Conservation (phyloP, 768 basidiomycete species). For the Russula earlei region DNA sequence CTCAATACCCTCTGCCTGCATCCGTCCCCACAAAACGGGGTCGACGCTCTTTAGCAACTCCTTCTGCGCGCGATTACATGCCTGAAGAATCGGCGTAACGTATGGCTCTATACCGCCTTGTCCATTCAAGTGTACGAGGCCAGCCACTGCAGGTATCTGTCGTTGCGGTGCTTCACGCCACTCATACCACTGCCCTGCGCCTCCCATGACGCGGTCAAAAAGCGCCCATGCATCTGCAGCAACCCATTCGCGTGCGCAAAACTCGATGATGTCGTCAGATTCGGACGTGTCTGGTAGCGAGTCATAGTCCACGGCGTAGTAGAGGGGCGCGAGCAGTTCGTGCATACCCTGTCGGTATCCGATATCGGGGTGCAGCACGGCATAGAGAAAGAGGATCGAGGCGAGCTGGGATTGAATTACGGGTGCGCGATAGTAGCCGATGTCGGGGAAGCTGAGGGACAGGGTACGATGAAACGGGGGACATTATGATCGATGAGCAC, state of each 20-base stretch:
- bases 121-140: conserved; percentile 35
- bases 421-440: conserved; percentile 74
- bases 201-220: conserved; percentile 72
- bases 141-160: conserved; percentile 32
- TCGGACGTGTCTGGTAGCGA: conserved; percentile 39
- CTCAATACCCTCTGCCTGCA: conserved; percentile 80
- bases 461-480: neutral
- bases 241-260: conserved; percentile 60
- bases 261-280: conserved; percentile 39
- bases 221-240: conserved; percentile 85
- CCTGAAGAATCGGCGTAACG: conserved; percentile 75
- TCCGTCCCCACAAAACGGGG: conserved; percentile 61
- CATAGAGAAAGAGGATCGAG: conserved; percentile 81
- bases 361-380: conserved; percentile 65
- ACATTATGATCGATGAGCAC: neutral
- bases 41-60: conserved; percentile 67
- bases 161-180: conserved; percentile 30
- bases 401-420: conserved; percentile 73
- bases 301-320: conserved; percentile 78
- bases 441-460: conserved; percentile 81
- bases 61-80: conserved; percentile 74
- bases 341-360: conserved; percentile 99
- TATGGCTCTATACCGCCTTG: conserved; percentile 50
- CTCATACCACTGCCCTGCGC: conserved; percentile 65
- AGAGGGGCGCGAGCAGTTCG: conserved; percentile 83